Evolutionary conservation across 208 protist species (phyloP).

Genomic region (Novymonas esmeraldas): DNA sequence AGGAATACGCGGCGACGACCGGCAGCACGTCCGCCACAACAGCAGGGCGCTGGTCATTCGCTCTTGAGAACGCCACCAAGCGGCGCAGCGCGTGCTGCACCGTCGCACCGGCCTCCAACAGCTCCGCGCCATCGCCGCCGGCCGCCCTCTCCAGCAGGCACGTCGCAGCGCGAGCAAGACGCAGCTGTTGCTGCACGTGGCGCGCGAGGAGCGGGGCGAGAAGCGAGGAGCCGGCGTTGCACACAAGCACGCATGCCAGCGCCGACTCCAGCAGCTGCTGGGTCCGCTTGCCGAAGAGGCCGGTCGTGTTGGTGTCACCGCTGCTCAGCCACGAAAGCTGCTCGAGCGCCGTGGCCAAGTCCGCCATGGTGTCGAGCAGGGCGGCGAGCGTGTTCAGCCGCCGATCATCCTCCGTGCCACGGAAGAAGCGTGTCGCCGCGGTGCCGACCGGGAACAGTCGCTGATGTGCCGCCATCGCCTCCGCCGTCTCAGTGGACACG

Average conservation of each 20-base stretch:
- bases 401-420: slow-evolving; percentile 35
- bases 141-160: slow-evolving; percentile 16
- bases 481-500: neutral
- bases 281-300: slow-evolving; percentile 32
- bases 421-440: slow-evolving; percentile 52
- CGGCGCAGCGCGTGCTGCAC: slow-evolving; percentile 24
- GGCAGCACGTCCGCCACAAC: slow-evolving; percentile 23
- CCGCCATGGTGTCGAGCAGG: slow-evolving; percentile 46
- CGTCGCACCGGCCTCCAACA: slow-evolving; percentile 14
- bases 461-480: slow-evolving; percentile 15
- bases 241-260: slow-evolving; percentile 25
- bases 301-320: slow-evolving; percentile 33
- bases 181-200: slow-evolving; percentile 26
- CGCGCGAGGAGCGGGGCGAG: slow-evolving; percentile 29
- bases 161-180: slow-evolving; percentile 20
- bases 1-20: slow-evolving; percentile 20
- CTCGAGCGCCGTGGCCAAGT: slow-evolving; percentile 49
- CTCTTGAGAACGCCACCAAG: slow-evolving; percentile 30
- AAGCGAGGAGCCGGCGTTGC: slow-evolving; percentile 31
- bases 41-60: slow-evolving; percentile 22
- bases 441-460: slow-evolving; percentile 42
- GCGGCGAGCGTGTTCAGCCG: slow-evolving; percentile 57
- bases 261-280: slow-evolving; percentile 39
- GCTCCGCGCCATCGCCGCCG: slow-evolving; percentile 1
- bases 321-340: slow-evolving; percentile 50